Conservation (phyloP, 768 basidiomycete genomes). For the Sporobolomyces roseus region DNA sequence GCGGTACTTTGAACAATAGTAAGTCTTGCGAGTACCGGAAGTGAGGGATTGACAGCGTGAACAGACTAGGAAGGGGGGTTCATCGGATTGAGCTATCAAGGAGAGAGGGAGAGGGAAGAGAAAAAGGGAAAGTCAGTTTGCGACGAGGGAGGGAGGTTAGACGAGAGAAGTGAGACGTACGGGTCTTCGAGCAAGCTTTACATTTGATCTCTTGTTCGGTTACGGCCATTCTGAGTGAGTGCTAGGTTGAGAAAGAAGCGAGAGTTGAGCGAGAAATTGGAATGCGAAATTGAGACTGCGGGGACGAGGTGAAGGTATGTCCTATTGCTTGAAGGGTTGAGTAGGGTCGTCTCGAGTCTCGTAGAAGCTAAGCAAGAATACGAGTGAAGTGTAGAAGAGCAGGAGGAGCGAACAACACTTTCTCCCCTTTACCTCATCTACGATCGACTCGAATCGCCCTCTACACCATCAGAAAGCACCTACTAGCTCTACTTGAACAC, state of each 20-base stretch:
- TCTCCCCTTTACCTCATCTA: too few relatives aligned
- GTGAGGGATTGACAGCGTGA: slow-evolving; percentile 4
- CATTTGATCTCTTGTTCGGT: background rate
- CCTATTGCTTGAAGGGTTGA: too few relatives aligned
- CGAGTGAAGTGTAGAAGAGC: too few relatives aligned
- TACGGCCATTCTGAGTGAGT: background rate
- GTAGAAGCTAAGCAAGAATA: too few relatives aligned
- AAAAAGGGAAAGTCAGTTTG: background rate
- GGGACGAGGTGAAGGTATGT: too few relatives aligned
- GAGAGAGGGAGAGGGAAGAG: background rate
- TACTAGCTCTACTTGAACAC: too few relatives aligned
- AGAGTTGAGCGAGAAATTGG: background rate
- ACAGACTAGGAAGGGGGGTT: slow-evolving; percentile 5
- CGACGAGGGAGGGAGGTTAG: background rate
- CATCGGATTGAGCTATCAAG: background rate
- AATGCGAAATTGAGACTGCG: too few relatives aligned
- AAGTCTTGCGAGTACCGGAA: background rate
- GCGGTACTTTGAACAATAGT: slow-evolving; percentile 22
- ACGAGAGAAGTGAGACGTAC: background rate
- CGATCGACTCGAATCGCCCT: too few relatives aligned
- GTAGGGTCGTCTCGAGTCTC: too few relatives aligned
- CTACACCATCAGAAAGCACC: too few relatives aligned
- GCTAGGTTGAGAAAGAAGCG: background rate
- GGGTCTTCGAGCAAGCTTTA: background rate
- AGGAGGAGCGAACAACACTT: too few relatives aligned